Evolutionary conservation across 2,329 filamentous ascomycete species (phyloP), one percentile per base, ranked within the genome.

Genomic region (Phaeosphaeria sp.): DNA sequence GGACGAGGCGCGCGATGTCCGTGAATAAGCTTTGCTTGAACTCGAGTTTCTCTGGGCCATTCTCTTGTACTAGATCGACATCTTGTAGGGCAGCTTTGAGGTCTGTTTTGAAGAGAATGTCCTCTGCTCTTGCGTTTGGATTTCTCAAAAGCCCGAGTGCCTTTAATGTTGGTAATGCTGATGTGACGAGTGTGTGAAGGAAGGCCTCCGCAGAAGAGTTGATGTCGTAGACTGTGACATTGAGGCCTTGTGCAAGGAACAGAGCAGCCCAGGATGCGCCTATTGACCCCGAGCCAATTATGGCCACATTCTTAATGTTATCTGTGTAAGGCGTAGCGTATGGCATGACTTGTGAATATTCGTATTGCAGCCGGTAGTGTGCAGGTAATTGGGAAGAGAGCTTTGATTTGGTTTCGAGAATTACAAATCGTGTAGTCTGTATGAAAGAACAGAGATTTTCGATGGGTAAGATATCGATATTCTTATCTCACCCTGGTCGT

Each of bases 11-110:
- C 4, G 76, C 75, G 40, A 81, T 74, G 21, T 74, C 62, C 33
- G 60, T 67, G 50, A 81, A 73, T 1, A 81, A 64, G 7, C 67
- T 64, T 18, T 68, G 71, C 59, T 81, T 82, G 58, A 80, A 72
- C 1, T 78, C 74, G 0, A 78, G 54, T 15, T 72, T 65, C 46
- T 82, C 80, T 0, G 79, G 78, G 1, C 75, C 78, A 56, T 80
- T 80, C 47, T 79, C 30, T 36, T 36, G 30, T 36, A 36, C 11
- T 3, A 36, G 15, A 36, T 36, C 30, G 11, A 36, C 30, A 3
- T 36, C 11, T 7, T 13, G 6, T 7, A 46, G 43, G 13, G 15
- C 77, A 55, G 78, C 75, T 3, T 79, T 67, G 36, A 77, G 75
- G 53, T 79, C 74, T 2, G 8, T 13, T 3, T 3, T 13, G 11